phyloP scores from a whole-genome alignment of 306 rosid species.

The Prunus kanzakura region DNA sequence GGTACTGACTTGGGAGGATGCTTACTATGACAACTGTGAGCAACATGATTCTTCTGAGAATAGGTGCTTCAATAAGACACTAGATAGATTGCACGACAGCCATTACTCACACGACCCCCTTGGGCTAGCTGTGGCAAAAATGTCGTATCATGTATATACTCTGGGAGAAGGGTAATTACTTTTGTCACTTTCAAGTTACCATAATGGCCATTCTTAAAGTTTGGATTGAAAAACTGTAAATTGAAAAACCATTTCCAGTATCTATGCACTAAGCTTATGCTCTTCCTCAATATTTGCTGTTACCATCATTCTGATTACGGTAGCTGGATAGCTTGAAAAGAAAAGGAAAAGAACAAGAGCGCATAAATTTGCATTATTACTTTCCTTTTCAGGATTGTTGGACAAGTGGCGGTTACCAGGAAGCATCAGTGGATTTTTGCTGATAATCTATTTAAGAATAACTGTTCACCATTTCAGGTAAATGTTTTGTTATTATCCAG shows the following conservation, averaged over 20 bases:
- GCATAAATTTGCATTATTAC: neutral
- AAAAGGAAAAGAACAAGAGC: neutral
- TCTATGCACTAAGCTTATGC: slow-evolving; percentile 1
- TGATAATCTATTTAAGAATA: slow-evolving; percentile 51
- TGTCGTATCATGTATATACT: slow-evolving; percentile 83
- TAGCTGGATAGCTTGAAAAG: neutral
- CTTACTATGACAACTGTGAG: slow-evolving; percentile 66
- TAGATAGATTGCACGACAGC: slow-evolving; percentile 48
- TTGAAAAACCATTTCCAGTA: neutral
- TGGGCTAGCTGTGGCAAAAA: slow-evolving; percentile 83
- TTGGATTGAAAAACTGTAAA: neutral
- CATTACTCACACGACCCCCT: slow-evolving; percentile 59
- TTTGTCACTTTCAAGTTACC: slow-evolving; percentile 10
- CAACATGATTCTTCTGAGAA: slow-evolving; percentile 42
- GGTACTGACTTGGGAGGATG: slow-evolving; percentile 95
- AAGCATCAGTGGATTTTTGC: slow-evolving; percentile 85
- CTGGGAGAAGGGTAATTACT: slow-evolving; percentile 91
- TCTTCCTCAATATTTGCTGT: neutral
- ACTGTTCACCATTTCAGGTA: slow-evolving; percentile 70
- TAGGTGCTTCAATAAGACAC: slow-evolving; percentile 42
- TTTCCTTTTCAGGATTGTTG: slow-evolving; percentile 66
- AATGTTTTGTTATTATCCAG: slow-evolving; percentile 21
- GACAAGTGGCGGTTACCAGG: slow-evolving; percentile 89
- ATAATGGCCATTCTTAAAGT: neutral
- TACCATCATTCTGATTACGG: neutral